Percentiles rank a stretch among this genome's conserved stretches.
phyloP scores from a whole-genome alignment of 148 eudicot genomes.

The Amaranthus palmeri region DNA sequence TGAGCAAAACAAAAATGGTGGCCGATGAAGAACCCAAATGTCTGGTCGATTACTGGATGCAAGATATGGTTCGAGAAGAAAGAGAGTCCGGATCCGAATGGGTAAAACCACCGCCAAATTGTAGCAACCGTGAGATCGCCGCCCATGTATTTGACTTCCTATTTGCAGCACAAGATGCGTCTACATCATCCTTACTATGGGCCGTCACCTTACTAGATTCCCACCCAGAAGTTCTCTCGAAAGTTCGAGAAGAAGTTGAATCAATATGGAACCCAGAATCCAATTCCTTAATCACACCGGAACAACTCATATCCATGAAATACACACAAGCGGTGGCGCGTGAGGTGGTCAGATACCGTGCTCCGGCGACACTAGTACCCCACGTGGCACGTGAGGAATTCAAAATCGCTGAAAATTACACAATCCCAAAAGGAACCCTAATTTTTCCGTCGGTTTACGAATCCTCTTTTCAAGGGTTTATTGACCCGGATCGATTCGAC shows the following conservation, averaged over 20 bases:
- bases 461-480: conserved; percentile 81
- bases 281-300: conserved; percentile 38
- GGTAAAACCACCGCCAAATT: conserved; percentile 27
- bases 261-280: conserved; percentile 44
- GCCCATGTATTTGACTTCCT: conserved; percentile 74
- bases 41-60: conserved; percentile 81
- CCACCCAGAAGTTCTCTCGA: conserved; percentile 52
- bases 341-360: conserved; percentile 55
- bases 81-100: conserved; percentile 14
- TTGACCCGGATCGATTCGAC: conserved; percentile 63
- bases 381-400: conserved; percentile 72
- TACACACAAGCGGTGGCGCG: conserved; percentile 95
- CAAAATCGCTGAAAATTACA: conserved; percentile 40
- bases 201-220: conserved; percentile 64
- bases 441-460: conserved; percentile 86
- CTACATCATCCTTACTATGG: conserved; percentile 79
- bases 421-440: conserved; percentile 64
- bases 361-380: conserved; percentile 81
- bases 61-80: conserved; percentile 44
- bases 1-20: conserved; percentile 43
- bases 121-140: conserved; percentile 38
- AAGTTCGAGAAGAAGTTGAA: conserved; percentile 48
- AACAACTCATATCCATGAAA: conserved; percentile 49
- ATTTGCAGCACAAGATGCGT: conserved; percentile 84
- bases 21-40: conserved; percentile 50